Conservation (phyloP, 176 grass and related monocot genomes). For the Miscanthus lutarioriparius region DNA sequence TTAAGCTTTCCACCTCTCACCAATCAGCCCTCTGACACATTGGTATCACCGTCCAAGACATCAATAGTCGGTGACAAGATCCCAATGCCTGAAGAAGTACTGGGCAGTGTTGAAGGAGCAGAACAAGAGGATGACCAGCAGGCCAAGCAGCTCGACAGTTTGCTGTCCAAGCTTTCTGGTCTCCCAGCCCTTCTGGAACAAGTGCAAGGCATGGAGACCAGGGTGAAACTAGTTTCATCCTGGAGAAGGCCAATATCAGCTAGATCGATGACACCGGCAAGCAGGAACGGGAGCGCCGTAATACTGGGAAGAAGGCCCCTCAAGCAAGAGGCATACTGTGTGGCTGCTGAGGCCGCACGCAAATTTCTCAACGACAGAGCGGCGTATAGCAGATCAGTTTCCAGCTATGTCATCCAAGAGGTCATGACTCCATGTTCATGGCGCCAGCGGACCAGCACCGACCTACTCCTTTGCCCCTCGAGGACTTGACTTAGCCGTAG, state of each 20-base stretch:
- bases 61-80: not conserved
- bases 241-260: not conserved
- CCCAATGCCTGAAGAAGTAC: not conserved
- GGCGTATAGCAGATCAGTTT: too few relatives aligned
- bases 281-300: not conserved
- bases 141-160: not conserved
- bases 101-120: not conserved
- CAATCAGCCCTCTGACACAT: not conserved
- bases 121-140: not conserved
- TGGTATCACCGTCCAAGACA: not conserved
- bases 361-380: not conserved
- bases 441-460: not conserved
- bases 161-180: not conserved
- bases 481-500: not conserved
- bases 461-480: too few relatives aligned
- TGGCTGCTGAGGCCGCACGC: not conserved
- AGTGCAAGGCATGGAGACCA: too few relatives aligned
- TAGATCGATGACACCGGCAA: not conserved
- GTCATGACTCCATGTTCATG: too few relatives aligned
- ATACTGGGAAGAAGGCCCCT: not conserved
- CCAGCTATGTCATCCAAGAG: too few relatives aligned
- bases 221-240: not conserved
- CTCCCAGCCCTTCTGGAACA: not conserved
- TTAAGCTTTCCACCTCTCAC: not conserved
- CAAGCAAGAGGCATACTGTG: not conserved